Evolutionary conservation across 495 filamentous ascomycete genomes (phyloP).

Genomic region (Penicillium robsamsonii): DNA sequence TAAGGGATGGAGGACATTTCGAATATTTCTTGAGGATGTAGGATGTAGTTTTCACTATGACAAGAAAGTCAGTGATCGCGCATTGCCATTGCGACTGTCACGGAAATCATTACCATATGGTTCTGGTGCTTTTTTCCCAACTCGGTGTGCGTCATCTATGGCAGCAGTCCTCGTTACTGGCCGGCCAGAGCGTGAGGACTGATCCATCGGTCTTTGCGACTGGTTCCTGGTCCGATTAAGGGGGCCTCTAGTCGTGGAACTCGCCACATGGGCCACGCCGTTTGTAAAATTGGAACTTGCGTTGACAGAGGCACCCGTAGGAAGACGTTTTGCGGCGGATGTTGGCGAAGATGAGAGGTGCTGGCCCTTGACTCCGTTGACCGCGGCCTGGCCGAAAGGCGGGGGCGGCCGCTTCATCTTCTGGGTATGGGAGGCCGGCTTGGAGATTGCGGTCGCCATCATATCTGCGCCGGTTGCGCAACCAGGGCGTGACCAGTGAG

Average conservation of each 20-base stretch:
- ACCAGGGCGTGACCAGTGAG: slow-evolving; percentile 18
- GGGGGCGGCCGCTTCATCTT: slow-evolving; percentile 75
- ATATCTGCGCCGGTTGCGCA: slow-evolving; percentile 23
- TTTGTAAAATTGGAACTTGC: slow-evolving; percentile 43
- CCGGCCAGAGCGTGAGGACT: slow-evolving; percentile 31
- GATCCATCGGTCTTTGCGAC: slow-evolving; percentile 46
- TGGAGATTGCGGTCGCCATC: slow-evolving; percentile 56
- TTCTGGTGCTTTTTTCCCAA: slow-evolving; percentile 43
- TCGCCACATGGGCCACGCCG: slow-evolving; percentile 40
- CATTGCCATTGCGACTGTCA: slow-evolving; percentile 10
- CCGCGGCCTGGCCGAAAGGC: slow-evolving; percentile 59
- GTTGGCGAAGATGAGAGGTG: slow-evolving; percentile 66
- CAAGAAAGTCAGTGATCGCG: slow-evolving; percentile 3
- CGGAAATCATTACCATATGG: slow-evolving; percentile 45
- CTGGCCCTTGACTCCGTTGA: slow-evolving; percentile 63
- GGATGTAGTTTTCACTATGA: slow-evolving; percentile 60
- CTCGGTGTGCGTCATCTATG: slow-evolving; percentile 35
- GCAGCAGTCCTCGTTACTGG: slow-evolving; percentile 32
- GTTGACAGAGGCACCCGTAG: slow-evolving; percentile 42
- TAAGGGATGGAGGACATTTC: slow-evolving; percentile 73
- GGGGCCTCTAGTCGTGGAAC: slow-evolving; percentile 38
- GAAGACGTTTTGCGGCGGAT: slow-evolving; percentile 60
- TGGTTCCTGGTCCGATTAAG: slow-evolving; percentile 54
- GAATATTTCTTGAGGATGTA: slow-evolving; percentile 83
- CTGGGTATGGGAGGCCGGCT: slow-evolving; percentile 55